phyloP scores from a whole-genome alignment of 306 rosid species.

The Citrullus amarus region DNA sequence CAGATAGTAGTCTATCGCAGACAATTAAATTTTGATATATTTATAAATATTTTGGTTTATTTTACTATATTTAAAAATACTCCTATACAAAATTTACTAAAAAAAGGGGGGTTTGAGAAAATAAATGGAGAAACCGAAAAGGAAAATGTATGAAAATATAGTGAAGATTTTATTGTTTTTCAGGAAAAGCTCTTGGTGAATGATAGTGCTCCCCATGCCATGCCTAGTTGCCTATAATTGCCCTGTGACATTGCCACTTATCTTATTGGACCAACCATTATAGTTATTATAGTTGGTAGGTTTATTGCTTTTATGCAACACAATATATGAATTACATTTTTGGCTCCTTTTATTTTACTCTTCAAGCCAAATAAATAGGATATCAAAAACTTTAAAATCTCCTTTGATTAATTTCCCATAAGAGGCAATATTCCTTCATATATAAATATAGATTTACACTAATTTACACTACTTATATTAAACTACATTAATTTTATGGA shows the following conservation, averaged over 20 bases:
- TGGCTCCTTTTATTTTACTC: not conserved
- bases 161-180: not conserved
- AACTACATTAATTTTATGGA: too few relatives aligned
- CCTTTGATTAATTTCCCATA: not conserved
- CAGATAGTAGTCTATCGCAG: too few relatives aligned
- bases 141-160: not conserved
- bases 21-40: too few relatives aligned
- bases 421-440: too few relatives aligned
- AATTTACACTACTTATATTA: too few relatives aligned
- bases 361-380: not conserved
- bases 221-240: conserved; percentile 7
- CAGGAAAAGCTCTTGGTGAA: not conserved
- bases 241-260: not conserved
- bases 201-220: conserved; percentile 9
- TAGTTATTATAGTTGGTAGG: conserved; percentile 5
- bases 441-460: too few relatives aligned
- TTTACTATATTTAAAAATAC: too few relatives aligned
- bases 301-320: not conserved
- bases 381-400: not conserved
- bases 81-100: too few relatives aligned
- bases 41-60: too few relatives aligned
- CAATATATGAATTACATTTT: not conserved
- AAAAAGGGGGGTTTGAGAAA: too few relatives aligned
- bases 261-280: conserved; percentile 5
- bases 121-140: too few relatives aligned